Evolutionary conservation across 345 rosid species (phyloP).

Genomic region (Salix purpurea): DNA sequence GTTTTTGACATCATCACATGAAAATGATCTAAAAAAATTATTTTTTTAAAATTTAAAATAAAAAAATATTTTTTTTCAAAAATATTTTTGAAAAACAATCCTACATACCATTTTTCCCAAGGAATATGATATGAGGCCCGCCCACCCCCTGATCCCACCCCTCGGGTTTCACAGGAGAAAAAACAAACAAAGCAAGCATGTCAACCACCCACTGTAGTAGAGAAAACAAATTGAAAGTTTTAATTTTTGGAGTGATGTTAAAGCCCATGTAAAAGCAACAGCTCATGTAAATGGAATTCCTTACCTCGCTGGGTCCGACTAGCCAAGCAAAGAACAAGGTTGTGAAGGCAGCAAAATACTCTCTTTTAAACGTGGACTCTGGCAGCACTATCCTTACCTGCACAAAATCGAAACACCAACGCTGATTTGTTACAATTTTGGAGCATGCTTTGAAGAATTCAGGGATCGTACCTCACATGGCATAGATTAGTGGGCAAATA

Average conservation of each 20-base stretch:
- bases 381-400: slow-evolving; percentile 67
- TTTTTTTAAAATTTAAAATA: no score
- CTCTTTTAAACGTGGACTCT: slow-evolving; percentile 57
- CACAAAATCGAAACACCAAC: neutral
- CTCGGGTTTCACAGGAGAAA: neutral
- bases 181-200: neutral
- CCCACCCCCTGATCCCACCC: no score
- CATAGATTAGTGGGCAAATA: neutral
- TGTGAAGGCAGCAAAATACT: slow-evolving; percentile 75
- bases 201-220: neutral
- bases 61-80: no score
- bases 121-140: neutral
- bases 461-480: neutral
- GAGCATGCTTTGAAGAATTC: neutral
- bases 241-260: neutral
- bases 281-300: neutral
- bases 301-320: slow-evolving; percentile 78
- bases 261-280: neutral
- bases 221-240: neutral
- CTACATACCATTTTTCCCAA: neutral
- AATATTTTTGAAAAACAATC: no score
- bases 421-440: neutral
- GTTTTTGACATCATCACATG: fast-evolving
- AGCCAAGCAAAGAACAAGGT: slow-evolving; percentile 83
- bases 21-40: no score